Conservation (phyloP, 345 rosid species). For the Syzygium jambos region DNA sequence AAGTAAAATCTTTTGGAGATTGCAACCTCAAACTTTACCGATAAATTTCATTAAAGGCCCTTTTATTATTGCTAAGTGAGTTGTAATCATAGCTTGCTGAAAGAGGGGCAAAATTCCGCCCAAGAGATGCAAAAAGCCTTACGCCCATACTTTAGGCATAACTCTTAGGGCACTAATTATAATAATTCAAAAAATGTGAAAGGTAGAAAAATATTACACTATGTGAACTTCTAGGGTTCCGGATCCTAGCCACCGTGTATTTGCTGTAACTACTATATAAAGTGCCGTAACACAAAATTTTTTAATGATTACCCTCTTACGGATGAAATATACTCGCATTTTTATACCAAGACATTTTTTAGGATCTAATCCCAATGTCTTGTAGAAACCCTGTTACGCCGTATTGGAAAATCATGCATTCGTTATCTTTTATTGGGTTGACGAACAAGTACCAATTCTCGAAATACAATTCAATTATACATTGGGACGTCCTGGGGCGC, state of each 20-base stretch:
- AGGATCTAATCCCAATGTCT: neutral
- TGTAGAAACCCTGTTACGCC: neutral
- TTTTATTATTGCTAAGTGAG: neutral
- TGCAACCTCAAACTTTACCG: neutral
- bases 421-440: neutral
- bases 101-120: neutral
- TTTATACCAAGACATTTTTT: neutral
- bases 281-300: neutral
- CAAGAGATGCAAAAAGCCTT: neutral
- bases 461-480: neutral
- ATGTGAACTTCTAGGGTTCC: neutral
- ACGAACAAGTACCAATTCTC: neutral
- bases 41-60: neutral
- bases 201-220: neutral
- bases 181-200: neutral
- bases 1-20: neutral
- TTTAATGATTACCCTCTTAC: neutral
- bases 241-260: neutral
- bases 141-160: neutral
- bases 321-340: neutral
- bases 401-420: neutral
- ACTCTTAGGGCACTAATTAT: neutral
- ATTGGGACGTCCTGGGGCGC: no score
- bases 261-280: neutral
- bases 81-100: neutral